Evolutionary conservation across 805 yeast genomes (phyloP).

Genomic region (Maudiozyma saulgeensis): DNA sequence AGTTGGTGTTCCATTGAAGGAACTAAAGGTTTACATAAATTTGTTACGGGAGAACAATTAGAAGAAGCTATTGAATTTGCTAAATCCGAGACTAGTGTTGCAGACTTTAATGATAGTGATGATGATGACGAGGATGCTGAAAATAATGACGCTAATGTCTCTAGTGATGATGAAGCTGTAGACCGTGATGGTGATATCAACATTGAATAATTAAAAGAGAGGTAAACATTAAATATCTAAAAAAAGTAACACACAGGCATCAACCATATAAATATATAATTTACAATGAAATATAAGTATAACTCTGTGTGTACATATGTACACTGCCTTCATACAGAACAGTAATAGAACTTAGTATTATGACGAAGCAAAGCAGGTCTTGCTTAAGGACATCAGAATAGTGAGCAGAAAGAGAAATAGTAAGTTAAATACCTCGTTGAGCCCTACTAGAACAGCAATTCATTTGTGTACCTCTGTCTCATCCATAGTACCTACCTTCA

Average conservation of each 20-base stretch:
- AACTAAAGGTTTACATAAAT: constrained; percentile 71
- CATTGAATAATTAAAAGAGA: not conserved
- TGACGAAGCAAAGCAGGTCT: too few relatives aligned
- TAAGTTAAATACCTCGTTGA: too few relatives aligned
- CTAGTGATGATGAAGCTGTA: constrained; percentile 4
- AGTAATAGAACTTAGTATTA: too few relatives aligned
- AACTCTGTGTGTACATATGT: too few relatives aligned
- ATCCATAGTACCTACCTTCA: too few relatives aligned
- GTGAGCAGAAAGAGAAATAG: too few relatives aligned
- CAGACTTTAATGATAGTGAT: constrained; percentile 17
- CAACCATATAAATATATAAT: not conserved
- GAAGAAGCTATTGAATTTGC: constrained; percentile 81
- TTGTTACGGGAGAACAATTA: constrained; percentile 69
- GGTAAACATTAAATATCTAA: not conserved
- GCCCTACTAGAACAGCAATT: too few relatives aligned
- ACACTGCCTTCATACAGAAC: too few relatives aligned
- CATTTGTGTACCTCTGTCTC: too few relatives aligned
- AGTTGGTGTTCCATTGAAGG: constrained; percentile 76
- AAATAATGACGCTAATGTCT: constrained; percentile 16
- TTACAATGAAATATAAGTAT: not conserved
- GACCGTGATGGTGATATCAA: constrained; percentile 13
- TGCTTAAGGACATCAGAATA: too few relatives aligned
- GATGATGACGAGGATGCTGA: constrained; percentile 8
- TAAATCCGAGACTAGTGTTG: constrained; percentile 51
- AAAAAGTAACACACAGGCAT: not conserved